Conservation (phyloP, 1,139 yeast genomes). For the Casaregolazyma lundiana region DNA sequence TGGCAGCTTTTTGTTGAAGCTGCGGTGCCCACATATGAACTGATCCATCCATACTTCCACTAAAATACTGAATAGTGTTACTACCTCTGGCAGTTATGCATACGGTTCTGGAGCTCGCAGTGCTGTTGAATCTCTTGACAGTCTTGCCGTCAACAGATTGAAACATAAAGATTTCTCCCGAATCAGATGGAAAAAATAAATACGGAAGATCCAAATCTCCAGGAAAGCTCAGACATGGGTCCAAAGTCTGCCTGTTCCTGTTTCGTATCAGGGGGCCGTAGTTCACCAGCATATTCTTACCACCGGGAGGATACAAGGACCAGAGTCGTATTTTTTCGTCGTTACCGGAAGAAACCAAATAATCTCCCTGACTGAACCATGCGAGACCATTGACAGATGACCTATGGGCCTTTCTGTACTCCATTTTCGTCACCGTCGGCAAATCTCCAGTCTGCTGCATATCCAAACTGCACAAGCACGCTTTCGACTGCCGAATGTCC, state of each 20-base stretch:
- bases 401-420: constrained; percentile 55
- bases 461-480: constrained; percentile 61
- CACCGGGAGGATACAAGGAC: constrained; percentile 50
- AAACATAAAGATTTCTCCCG: constrained; percentile 67
- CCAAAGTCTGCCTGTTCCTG: constrained; percentile 42
- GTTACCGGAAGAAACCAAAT: constrained; percentile 60
- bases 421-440: constrained; percentile 24
- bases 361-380: constrained; percentile 63
- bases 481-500: constrained; percentile 69
- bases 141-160: constrained; percentile 62
- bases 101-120: constrained; percentile 36
- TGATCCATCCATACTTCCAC: constrained; percentile 35
- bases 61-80: constrained; percentile 25
- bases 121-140: constrained; percentile 45
- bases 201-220: constrained; percentile 46
- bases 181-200: constrained; percentile 70
- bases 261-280: constrained; percentile 78
- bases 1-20: background rate
- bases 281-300: constrained; percentile 59
- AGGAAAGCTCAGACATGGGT: constrained; percentile 37
- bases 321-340: constrained; percentile 76
- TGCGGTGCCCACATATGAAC: constrained; percentile 31
- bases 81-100: constrained; percentile 50
- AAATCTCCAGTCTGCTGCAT: constrained; percentile 32
- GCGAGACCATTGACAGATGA: constrained; percentile 69